Evolutionary conservation across 495 filamentous ascomycete species (phyloP), one percentile per base, ranked within the genome.

Genomic region (Mycothermus thermophilus): DNA sequence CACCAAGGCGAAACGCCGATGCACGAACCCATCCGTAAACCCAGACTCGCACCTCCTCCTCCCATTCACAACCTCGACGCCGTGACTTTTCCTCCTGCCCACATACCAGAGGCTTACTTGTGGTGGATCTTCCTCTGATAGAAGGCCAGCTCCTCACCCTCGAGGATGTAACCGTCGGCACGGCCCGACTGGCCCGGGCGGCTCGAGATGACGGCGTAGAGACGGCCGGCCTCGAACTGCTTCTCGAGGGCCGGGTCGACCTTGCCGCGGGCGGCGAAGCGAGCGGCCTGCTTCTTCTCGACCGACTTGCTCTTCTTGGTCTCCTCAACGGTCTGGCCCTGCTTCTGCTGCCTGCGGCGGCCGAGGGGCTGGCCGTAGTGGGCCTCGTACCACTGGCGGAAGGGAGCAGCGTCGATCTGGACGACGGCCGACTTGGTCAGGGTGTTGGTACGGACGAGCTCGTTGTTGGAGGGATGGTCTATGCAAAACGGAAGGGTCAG

Each of bases 361-460:
- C 90, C 90, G 39, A 97, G 62, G 46, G 67, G 47, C 63, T 80
- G 72, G 56, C 90, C 90, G 71, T 97, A 97, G 79, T 97, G 92
- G 41, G 90, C 83, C 76, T 97, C 90, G 63, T 93, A 97, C 90
- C 90, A 97, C 72, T 96, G 92, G 58, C 90, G 72, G 82, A 97
- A 97, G 46, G 90, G 90, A 33, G 87, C 83, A 44, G 92, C 92
- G 65, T 97, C 90, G 68, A 97, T 71, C 72, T 96, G 92, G 60
- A 97, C 85, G 50, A 97, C 82, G 67, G 90, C 87, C 50, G 86
- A 82, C 71, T 85, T 92, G 72, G 90, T 97, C 60, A 99, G 74
- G 71, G 90, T 95, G 76, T 99, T 99, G 63, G 90, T 99, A 57
- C 90, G 92, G 71, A 99, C 84, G 53, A 99, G 74, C 67, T 99